These are phyloP conservation scores for Candida jianshihensis DNA, from an alignment of 805 yeast genomes.

Conservation along the genomic window DNA sequence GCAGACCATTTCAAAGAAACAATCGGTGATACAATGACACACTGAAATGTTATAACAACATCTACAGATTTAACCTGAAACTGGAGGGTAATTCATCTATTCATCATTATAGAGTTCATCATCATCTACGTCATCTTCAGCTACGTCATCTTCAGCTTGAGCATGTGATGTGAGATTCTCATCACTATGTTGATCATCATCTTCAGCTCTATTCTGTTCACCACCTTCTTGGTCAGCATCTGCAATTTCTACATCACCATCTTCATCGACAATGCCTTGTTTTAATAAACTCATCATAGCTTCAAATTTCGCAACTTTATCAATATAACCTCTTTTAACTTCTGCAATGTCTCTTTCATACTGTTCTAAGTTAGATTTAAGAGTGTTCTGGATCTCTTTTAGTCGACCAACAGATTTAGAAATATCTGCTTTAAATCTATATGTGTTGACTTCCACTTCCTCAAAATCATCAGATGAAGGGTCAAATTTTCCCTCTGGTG, in stretches of 20 bases:
- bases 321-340: conserved; percentile 6
- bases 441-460: not conserved
- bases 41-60: no score
- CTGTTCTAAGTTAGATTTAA: conserved; percentile 1
- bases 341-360: conserved; percentile 7
- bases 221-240: not conserved
- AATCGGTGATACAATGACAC: no score
- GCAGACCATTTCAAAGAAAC: no score
- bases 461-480: not conserved
- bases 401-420: not conserved
- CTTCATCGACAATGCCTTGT: not conserved
- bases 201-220: conserved; percentile 6
- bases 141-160: not conserved
- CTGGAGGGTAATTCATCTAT: no score
- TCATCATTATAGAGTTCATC: no score
- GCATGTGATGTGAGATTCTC: no score
- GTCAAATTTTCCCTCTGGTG: not conserved
- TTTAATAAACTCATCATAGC: conserved; percentile 4
- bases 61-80: no score
- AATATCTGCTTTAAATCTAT: conserved; percentile 1
- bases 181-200: not conserved
- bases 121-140: conserved; percentile 1
- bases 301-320: conserved; percentile 11
- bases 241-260: conserved; percentile 6
- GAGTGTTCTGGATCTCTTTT: not conserved